Conservation (phyloP, 768 basidiomycete species). For the Mycena maculata region DNA sequence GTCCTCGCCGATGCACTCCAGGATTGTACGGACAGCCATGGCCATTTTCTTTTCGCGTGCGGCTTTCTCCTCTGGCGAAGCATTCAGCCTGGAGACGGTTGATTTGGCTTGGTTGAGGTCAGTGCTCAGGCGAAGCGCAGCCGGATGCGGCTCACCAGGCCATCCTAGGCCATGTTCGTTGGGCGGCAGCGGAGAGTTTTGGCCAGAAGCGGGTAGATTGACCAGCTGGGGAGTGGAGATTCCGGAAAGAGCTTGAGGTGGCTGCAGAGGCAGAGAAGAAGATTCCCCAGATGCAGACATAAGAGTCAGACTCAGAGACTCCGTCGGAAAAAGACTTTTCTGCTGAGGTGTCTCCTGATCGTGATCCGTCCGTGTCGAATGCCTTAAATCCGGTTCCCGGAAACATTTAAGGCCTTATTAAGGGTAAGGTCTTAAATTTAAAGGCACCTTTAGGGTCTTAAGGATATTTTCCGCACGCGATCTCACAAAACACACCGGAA, state of each 20-base stretch:
- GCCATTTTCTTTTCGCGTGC: constrained; percentile 83
- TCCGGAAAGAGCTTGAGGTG: constrained; percentile 77
- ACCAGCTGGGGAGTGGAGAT: constrained; percentile 62
- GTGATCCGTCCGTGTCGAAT: too few relatives aligned
- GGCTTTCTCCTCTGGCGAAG: constrained; percentile 77
- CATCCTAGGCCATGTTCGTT: constrained; percentile 83
- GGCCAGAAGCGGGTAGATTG: constrained; percentile 49
- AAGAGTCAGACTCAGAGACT: constrained; percentile 1
- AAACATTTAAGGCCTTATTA: too few relatives aligned
- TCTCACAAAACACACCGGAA: too few relatives aligned
- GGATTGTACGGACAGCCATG: constrained; percentile 87
- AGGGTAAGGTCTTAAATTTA: too few relatives aligned
- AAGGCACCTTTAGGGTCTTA: too few relatives aligned
- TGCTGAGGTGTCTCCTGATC: too few relatives aligned
- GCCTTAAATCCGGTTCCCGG: too few relatives aligned
- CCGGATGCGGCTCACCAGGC: constrained; percentile 72
- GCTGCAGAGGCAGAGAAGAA: too few relatives aligned
- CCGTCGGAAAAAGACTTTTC: background rate
- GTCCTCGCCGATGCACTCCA: constrained; percentile 99
- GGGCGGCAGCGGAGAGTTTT: constrained; percentile 49
- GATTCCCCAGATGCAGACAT: constrained; percentile 11
- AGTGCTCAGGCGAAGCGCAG: background rate
- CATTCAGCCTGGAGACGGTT: constrained; percentile 85
- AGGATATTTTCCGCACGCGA: too few relatives aligned
- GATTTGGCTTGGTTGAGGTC: constrained; percentile 77